Base-by-base conservation (phyloP, 345 rosid genomes). In the Anacardium occidentale region DNA sequence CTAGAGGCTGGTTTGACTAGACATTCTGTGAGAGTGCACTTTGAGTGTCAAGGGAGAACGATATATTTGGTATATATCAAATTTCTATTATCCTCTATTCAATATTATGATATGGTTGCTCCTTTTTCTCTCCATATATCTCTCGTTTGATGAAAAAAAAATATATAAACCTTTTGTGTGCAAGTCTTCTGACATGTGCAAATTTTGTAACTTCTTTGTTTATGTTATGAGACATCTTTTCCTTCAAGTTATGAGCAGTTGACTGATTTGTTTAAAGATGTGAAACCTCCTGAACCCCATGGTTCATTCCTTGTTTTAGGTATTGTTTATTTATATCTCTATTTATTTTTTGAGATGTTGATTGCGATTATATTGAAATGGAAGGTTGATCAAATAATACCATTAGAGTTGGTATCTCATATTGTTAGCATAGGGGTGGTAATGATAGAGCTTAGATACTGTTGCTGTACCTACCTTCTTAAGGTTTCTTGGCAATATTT, bases 1-100 rank as follows among this genome's bases (percentile, higher is more conserved):
- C 98, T 98, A 47, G 97, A 94, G 78, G 93, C 92, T 76, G 98
- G 99, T 76, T 84, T 94, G 79, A 94, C 98, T 5, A 83, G 98
- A 84, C 98, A 92, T 86, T 87, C 98, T 71, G 84, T 94, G 75
- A 88, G 98, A 82, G 94, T 88, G 44, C 87, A 89, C 55, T 94
- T 94, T 75, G 73, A 92, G 63, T 89, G 68, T 86, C 83, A 89
- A 76, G 98, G 91, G 37, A 89, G 98, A 83, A 90, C 86, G 10
- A 74, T 94, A 59, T 94, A 89, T 84, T 64, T 94, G 92, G 98
- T 94, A 84, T 53, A 83, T 60, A 34, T 71, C 26, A 8, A 52
- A 54, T 10, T 64, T 72, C 37, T 59, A 18, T 32, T 44, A 42
- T 3, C 3, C 65, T 48, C 26, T 53, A 20, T 71, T 21, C 40